Evolutionary conservation across 495 filamentous ascomycete genomes (phyloP).

Genomic region (Penicillium fimorum): DNA sequence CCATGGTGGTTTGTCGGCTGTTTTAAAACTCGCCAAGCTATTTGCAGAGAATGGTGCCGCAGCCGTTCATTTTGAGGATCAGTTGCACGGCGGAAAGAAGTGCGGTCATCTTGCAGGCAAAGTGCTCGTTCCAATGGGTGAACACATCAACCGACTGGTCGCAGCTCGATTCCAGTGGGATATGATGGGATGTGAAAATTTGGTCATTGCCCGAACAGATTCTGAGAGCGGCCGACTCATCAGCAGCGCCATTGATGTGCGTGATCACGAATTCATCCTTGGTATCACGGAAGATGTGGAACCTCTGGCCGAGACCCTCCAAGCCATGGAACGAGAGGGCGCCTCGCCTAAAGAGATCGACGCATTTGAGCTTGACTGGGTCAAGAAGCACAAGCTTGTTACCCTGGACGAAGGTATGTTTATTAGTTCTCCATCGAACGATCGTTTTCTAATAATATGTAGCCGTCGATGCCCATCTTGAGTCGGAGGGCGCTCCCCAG

Average conservation of each 20-base stretch:
- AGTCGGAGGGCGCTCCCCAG: conserved; percentile 57
- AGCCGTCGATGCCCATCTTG: conserved; percentile 74
- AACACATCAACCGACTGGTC: conserved; percentile 92
- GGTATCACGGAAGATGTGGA: conserved; percentile 72
- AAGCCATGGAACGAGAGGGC: conserved; percentile 80
- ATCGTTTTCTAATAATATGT: conserved; percentile 18
- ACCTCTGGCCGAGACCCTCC: conserved; percentile 84
- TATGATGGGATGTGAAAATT: conserved; percentile 90
- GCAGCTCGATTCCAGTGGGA: conserved; percentile 98
- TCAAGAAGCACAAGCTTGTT: conserved; percentile 79
- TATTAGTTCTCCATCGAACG: not conserved
- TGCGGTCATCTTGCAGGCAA: conserved; percentile 97
- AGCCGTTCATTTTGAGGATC: conserved; percentile 96
- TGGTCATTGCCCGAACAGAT: conserved; percentile 92
- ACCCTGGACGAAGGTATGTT: conserved; percentile 81
- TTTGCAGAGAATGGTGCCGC: conserved; percentile 99
- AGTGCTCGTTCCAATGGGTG: conserved; percentile 87
- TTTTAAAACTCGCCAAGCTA: conserved; percentile 94
- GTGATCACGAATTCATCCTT: conserved; percentile 95
- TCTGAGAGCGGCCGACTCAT: conserved; percentile 90
- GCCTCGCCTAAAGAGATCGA: conserved; percentile 79
- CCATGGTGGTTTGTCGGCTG: conserved; percentile 84
- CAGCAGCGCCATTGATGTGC: conserved; percentile 83
- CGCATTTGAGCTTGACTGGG: conserved; percentile 82
- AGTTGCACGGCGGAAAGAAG: conserved; percentile 97